Base-by-base conservation (phyloP, 1,284 basidiomycete species). In the Tranzscheliella williamsii region DNA sequence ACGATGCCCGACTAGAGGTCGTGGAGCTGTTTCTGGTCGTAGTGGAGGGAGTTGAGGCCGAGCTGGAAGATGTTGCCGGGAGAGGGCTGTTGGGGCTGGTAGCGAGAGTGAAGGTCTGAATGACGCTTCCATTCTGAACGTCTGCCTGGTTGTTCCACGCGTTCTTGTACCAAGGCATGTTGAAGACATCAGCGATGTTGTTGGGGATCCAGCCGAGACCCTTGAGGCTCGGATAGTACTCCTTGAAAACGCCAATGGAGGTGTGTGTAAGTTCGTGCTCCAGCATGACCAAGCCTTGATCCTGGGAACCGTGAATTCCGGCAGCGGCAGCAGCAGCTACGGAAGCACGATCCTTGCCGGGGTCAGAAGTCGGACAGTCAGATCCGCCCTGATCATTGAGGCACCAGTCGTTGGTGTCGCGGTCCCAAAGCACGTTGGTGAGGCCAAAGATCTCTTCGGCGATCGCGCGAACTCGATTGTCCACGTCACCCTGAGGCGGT, bases 181-280 rank as follows among this genome's bases (percentile, higher is more conserved):
- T 42, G 43, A 48, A 49, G 29, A 62, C 26, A 16, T 72, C 65
- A 17, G 64, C 46, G 4, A 72, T 37, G 32, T 58, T 51, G 32
- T 32, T 21, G 1, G 54, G 24, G 16, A 27, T 82, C 90, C 90
- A 92, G 24, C 85, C 85, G 55, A 85, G 85, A 12, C 80, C 57
- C 44, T 81, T 79, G 72, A 91, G 85, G 33, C 84, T 54, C 4
- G 86, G 85, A 76, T 83, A 91, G 12, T 84, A 78, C 41, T 81
- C 79, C 12, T 88, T 86, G 80, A 91, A 93, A 6, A 84, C 83
- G 36, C 82, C 73, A 30, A 90, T 84, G 18, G 86, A 82, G 49
- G 81, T 71, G 36, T 83, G 79, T 16, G 81, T 83, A n/a, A 87
- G 79, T 78, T 92, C 91, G 78, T 94, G 91, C 79, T 92, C 87